These are phyloP conservation scores for Pestalotiopsis sp. DNA, from an alignment of 2,329 filamentous ascomycete genomes.

Conservation along the genomic window DNA sequence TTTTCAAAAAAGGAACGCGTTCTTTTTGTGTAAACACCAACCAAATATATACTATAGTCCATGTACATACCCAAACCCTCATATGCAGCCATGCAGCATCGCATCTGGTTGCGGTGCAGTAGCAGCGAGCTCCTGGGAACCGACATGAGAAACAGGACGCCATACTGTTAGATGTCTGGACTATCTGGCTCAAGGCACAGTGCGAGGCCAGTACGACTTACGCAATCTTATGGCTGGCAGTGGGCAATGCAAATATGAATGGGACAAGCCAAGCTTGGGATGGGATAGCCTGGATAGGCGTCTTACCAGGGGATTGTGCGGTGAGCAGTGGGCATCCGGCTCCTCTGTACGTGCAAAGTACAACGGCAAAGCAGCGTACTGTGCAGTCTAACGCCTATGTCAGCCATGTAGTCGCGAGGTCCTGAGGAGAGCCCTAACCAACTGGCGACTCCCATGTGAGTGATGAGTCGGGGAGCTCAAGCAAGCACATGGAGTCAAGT, in stretches of 20 bases:
- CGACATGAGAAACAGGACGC: slow-evolving; percentile 24
- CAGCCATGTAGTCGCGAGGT: not conserved
- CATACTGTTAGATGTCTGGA: slow-evolving; percentile 27
- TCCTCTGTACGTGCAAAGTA: not conserved
- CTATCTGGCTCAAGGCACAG: slow-evolving; percentile 21
- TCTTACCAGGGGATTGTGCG: not conserved
- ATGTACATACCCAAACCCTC: not conserved
- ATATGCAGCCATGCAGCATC: not conserved
- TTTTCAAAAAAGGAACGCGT: not conserved
- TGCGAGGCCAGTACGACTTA: slow-evolving; percentile 12
- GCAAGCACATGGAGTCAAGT: not conserved
- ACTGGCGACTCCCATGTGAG: not conserved
- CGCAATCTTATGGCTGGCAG: not conserved
- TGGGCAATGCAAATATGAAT: not conserved
- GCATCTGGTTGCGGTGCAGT: not conserved
- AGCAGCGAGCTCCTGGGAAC: slow-evolving; percentile 12
- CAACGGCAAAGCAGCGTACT: not conserved
- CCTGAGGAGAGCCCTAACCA: not conserved
- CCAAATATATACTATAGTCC: slow-evolving; percentile 11
- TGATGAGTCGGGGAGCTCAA: too few species aligned
- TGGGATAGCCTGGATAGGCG: not conserved
- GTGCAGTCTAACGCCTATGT: not conserved
- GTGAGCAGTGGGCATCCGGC: not conserved
- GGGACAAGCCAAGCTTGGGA: not conserved
- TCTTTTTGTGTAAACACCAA: not conserved